Evolutionary conservation across 345 rosid genomes (phyloP).

Genomic region (Carallia pectinifolia): DNA sequence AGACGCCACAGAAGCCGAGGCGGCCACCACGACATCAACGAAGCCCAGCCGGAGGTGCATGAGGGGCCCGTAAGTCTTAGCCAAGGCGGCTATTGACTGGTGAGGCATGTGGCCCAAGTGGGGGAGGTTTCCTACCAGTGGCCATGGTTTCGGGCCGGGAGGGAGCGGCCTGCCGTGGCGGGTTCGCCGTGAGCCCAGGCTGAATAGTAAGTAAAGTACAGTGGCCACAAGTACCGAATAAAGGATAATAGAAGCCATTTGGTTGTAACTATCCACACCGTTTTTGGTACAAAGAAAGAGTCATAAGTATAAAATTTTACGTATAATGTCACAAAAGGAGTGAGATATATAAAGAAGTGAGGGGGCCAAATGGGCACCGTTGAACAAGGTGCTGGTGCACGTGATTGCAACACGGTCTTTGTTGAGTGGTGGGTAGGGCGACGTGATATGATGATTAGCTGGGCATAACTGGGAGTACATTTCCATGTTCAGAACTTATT

Average conservation of each 20-base stretch:
- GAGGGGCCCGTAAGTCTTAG: conserved; percentile 66
- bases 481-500: too few species aligned
- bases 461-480: too few species aligned
- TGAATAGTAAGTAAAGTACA: conserved; percentile 34
- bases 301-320: not conserved
- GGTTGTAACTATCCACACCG: not conserved
- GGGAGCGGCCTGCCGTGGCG: conserved; percentile 48
- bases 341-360: too few species aligned
- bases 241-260: conserved; percentile 8
- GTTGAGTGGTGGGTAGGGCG: too few species aligned
- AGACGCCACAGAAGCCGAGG: conserved; percentile 79
- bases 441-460: too few species aligned
- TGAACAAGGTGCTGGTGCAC: too few species aligned
- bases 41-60: conserved; percentile 74
- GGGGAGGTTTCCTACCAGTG: conserved; percentile 79
- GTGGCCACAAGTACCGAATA: conserved; percentile 9
- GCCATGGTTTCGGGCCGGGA: conserved; percentile 93
- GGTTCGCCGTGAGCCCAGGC: conserved; percentile 16
- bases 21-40: conserved; percentile 74
- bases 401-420: too few species aligned
- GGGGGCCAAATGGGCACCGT: too few species aligned
- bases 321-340: too few species aligned
- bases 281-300: not conserved
- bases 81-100: conserved; percentile 57
- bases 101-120: conserved; percentile 80